Percentiles rank a stretch among this genome's conserved stretches.
Conservation (phyloP, 306 rosid species). For the Prunus mume region DNA sequence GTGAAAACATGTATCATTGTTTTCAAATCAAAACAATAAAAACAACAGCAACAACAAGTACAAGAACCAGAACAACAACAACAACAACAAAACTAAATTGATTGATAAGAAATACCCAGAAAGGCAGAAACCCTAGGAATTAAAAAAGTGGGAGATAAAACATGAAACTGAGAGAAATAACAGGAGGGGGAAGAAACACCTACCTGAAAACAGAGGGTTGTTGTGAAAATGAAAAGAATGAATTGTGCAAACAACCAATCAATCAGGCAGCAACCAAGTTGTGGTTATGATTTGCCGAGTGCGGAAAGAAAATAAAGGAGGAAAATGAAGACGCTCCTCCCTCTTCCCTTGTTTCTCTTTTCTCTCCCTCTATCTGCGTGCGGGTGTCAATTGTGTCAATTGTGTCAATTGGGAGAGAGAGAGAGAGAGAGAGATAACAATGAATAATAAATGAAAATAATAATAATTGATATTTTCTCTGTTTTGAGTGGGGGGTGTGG, state of each 20-base stretch:
- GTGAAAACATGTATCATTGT: not conserved
- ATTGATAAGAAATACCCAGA: not conserved
- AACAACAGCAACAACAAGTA: not conserved
- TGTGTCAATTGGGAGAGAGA: too few relatives aligned
- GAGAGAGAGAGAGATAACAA: not conserved
- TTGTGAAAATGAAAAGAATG: not conserved
- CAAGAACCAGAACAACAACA: not conserved
- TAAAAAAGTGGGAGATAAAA: not conserved
- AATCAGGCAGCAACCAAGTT: not conserved
- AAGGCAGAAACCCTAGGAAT: not conserved
- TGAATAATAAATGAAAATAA: not conserved
- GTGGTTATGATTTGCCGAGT: not conserved
- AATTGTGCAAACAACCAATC: not conserved
- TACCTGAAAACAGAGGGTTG: slow-evolving; percentile 1
- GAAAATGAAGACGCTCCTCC: not conserved
- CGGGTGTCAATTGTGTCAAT: slow-evolving; percentile 1
- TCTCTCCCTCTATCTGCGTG: not conserved
- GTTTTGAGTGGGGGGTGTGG: not conserved
- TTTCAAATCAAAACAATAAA: not conserved
- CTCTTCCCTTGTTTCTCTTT: not conserved
- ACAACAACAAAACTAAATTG: not conserved
- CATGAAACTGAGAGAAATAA: not conserved
- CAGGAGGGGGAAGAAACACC: not conserved
- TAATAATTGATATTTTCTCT: not conserved
- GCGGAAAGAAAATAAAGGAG: not conserved